Percentiles rank a stretch among this genome's conserved stretches.
phyloP scores from a whole-genome alignment of 2,329 filamentous ascomycete genomes.

The Colletotrichum orbiculare region DNA sequence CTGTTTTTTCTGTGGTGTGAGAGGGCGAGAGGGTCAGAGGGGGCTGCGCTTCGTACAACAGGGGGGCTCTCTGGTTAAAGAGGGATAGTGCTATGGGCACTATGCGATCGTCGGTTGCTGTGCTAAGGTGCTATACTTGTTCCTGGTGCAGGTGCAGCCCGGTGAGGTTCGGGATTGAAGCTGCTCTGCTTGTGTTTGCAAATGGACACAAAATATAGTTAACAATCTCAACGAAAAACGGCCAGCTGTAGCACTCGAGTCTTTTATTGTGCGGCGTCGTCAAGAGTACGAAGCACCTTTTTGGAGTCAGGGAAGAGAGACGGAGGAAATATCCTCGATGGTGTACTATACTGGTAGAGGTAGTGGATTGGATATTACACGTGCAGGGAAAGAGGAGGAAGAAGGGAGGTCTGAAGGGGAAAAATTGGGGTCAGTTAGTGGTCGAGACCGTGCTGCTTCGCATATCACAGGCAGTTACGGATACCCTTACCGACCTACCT shows the following conservation, averaged over 20 bases:
- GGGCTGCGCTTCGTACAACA: conserved; percentile 33
- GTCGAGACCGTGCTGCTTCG: conserved; percentile 17
- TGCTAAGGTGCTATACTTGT: neutral
- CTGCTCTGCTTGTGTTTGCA: neutral
- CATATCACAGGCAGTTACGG: neutral
- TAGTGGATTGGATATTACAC: conserved; percentile 9
- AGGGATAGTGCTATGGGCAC: conserved; percentile 38
- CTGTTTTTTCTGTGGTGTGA: conserved; percentile 27
- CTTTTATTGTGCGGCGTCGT: too few species aligned
- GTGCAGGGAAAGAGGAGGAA: conserved; percentile 13
- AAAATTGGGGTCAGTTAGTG: conserved; percentile 32
- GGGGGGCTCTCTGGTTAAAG: conserved; percentile 30
- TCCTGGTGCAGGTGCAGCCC: conserved; percentile 13
- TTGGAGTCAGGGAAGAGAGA: conserved; percentile 9
- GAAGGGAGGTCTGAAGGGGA: conserved; percentile 31
- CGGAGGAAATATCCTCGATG: conserved; percentile 32
- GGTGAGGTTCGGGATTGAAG: neutral
- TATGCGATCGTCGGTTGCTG: conserved; percentile 34
- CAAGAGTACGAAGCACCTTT: neutral
- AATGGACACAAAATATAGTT: neutral
- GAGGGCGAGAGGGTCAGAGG: conserved; percentile 18
- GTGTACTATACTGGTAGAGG: conserved; percentile 11
- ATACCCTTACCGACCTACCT: too few species aligned
- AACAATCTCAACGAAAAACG: neutral
- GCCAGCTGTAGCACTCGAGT: neutral